Evolutionary conservation across 768 basidiomycete species (phyloP), one percentile per base, ranked within the genome.

Genomic region (Lentinula guzmanii): DNA sequence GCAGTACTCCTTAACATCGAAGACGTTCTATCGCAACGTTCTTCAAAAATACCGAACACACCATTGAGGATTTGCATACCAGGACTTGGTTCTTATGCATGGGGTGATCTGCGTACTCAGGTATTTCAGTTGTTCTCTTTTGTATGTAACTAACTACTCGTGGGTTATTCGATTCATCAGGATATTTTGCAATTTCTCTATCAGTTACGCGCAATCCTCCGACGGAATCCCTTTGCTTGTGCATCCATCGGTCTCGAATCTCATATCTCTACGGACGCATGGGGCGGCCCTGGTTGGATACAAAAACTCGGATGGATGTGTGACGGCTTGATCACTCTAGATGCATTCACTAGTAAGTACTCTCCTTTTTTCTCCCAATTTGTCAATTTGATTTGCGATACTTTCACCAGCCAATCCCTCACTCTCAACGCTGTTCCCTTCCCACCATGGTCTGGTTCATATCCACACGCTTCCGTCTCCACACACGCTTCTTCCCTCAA

Each of bases 401-500:
- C 1, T 43, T 37, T 54, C 31, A 59, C 11, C 70, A 95, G 93
- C 82, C 31, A 85, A 96, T 68, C 90, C 93, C n/a, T 82, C 86
- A 13, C 77, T 97, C 24, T 76, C 83, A 7, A 74, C 81, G 2
- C 75, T 84, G 52, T 98, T 95, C 73, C 90, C 94, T 35, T 82
- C 86, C 9, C 88, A 95, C 69, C 91, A 96, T 71, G 97, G 97
- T 10, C 75, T 96, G 56, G 78, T 98, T 18, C 84, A 86, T 52
- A 82, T 95, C 33, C 86, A 90, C 65, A 77, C 82, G 4, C 79
- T 96, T 21, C 95, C 97, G 3, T 79, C 86, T 4, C 85, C 86
- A 0, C 85, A 87, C 60, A 85, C 87, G 28, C 79, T 95, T 43
- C 75, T 89, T 31, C 79, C 95, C 0, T 84, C 91, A 0, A 93